Evolutionary conservation across 2,329 filamentous ascomycete genomes (phyloP), one percentile per base, ranked within the genome.

Genomic region (Aspergillus nomiae): DNA sequence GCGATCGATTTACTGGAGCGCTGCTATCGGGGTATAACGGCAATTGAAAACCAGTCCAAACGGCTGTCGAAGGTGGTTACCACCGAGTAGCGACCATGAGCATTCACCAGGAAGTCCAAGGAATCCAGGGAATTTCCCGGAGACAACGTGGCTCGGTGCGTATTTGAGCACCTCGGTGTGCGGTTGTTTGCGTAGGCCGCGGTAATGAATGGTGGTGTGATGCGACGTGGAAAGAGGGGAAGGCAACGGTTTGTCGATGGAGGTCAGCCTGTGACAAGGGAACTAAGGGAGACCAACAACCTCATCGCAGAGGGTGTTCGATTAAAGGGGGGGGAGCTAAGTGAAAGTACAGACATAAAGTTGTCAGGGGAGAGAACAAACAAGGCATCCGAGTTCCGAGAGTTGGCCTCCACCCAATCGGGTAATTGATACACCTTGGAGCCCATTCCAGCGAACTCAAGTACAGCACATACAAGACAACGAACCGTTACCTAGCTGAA

Each of bases 371-470:
- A 54, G 32, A 36, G 16, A 46, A 28, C 55, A 4, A 51, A 34
- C 30, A 41, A 45, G 34, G 38, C 32, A 30, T 56, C 59, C 45
- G 41, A 46, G 43, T 26, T 32, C 45, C 38, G 30, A 36, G 10
- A n/a, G 11, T 24, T 34, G 28, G 26, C 38, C 10, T 38, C 45
- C 11, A 60, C 65, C 59, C 26, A 63, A 63, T 66, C 54, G 53
- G 61, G 61, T 58, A 65, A 66, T 66, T 65, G 57, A 55, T 65
- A 58, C 63, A 63, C 67, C 48, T 9, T 10, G 10, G 32, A 11
- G 5, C 5, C 26, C 34, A 12, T 36, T 12, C 34, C 14, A n/a
- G 16, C 19, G 9, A n/a, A 24, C 21, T 24, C 21, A 24, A 6
- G 19, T n/a, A 41, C 38, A 19, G 32, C 19, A n/a, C 38, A 9